Evolutionary conservation across 1,284 basidiomycete species (phyloP).

Genomic region (Malassezia caprae): DNA sequence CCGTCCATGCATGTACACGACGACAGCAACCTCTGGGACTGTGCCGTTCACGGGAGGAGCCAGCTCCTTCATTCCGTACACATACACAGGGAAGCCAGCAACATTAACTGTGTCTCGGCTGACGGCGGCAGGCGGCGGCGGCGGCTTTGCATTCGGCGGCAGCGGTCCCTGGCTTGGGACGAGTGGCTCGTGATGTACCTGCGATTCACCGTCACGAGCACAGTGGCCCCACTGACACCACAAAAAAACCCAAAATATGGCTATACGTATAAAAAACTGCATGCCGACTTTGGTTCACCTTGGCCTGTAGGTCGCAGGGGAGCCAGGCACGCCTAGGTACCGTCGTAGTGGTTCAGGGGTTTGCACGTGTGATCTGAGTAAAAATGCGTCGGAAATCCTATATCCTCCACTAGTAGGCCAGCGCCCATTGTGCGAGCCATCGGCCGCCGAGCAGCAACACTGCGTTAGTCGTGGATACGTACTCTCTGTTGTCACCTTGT

Average conservation of each 20-base stretch:
- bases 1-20: conserved; percentile 19
- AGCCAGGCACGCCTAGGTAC: neutral
- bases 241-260: neutral
- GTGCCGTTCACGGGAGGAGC: conserved; percentile 14
- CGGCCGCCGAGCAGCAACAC: conserved; percentile 12
- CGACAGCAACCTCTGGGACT: conserved; percentile 20
- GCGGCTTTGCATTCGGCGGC: neutral
- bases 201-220: neutral
- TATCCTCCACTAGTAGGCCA: conserved; percentile 9
- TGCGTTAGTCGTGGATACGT: neutral
- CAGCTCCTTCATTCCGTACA: conserved; percentile 38
- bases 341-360: neutral
- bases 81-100: conserved; percentile 34
- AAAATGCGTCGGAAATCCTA: neutral
- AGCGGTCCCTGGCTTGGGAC: neutral
- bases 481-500: conserved; percentile 20
- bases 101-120: conserved; percentile 21
- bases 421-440: conserved; percentile 15
- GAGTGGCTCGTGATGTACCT: neutral
- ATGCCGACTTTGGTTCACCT: neutral
- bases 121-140: neutral
- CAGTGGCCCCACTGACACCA: neutral
- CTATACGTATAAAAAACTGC: neutral
- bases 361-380: neutral
- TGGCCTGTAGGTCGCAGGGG: neutral